phyloP scores from a whole-genome alignment of 805 yeast genomes.

The Cyberlindnera petersonii region DNA sequence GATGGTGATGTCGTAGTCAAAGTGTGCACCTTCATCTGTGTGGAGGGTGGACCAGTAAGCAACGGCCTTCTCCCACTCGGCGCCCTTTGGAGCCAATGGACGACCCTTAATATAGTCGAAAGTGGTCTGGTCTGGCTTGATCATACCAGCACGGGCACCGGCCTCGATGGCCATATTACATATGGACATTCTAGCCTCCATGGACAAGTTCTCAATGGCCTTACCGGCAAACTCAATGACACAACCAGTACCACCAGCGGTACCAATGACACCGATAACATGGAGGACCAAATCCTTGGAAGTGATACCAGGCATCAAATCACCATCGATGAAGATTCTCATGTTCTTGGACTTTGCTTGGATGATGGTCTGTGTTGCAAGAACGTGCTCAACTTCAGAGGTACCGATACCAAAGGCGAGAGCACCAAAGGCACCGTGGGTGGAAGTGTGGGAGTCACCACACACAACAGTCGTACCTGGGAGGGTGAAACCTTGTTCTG shows the following conservation, averaged over 20 bases:
- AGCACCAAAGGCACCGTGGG: slow-evolving; percentile 98
- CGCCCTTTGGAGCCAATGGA: slow-evolving; percentile 92
- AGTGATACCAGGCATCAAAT: slow-evolving; percentile 82
- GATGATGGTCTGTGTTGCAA: slow-evolving; percentile 94
- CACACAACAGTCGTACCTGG: slow-evolving; percentile 99
- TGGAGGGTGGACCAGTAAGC: slow-evolving; percentile 85
- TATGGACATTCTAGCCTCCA: slow-evolving; percentile 99
- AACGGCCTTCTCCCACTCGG: slow-evolving; percentile 92
- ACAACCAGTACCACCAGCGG: slow-evolving; percentile 98
- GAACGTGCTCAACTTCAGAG: slow-evolving; percentile 97
- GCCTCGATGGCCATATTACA: slow-evolving; percentile 99
- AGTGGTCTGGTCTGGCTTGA: slow-evolving; percentile 88
- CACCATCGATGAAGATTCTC: slow-evolving; percentile 85
- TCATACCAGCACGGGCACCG: slow-evolving; percentile 99
- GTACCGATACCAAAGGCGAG: slow-evolving; percentile 99
- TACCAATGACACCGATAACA: slow-evolving; percentile 94
- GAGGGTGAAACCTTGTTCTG: slow-evolving; percentile 97
- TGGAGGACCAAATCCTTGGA: slow-evolving; percentile 94
- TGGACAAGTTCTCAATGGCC: slow-evolving; percentile 83
- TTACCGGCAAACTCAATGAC: slow-evolving; percentile 97
- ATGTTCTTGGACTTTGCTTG: slow-evolving; percentile 95
- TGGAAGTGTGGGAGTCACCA: slow-evolving; percentile 98
- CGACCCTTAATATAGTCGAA: slow-evolving; percentile 87
- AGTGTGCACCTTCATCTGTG: slow-evolving; percentile 86
- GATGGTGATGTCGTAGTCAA: slow-evolving; percentile 79